Percentiles rank a stretch among this genome's conserved stretches.
phyloP scores from a whole-genome alignment of 768 basidiomycete species.

The Paxillus involutus region DNA sequence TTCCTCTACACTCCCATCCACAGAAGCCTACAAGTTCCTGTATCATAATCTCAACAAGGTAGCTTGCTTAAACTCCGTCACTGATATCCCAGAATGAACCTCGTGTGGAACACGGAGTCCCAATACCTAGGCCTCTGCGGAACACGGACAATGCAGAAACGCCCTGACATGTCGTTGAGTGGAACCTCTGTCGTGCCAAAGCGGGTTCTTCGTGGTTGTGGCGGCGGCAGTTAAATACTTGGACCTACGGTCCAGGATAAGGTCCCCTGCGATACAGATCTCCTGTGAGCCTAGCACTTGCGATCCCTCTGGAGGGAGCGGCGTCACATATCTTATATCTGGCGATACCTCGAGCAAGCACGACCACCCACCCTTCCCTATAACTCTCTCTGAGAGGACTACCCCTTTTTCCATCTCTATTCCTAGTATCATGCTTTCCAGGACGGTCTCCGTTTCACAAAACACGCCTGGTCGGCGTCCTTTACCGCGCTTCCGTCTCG shows the following conservation, averaged over 20 bases:
- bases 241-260: neutral
- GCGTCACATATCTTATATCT: constrained; percentile 7
- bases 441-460: neutral
- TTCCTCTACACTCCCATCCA: constrained; percentile 4
- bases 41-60: constrained; percentile 2
- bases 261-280: neutral
- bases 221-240: constrained; percentile 24
- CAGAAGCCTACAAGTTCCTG: constrained; percentile 1
- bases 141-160: constrained; percentile 21
- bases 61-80: neutral
- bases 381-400: neutral
- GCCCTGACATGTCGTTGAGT: constrained; percentile 7
- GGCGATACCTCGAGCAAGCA: neutral
- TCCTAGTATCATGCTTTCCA: constrained; percentile 13
- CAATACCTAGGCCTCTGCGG: constrained; percentile 14
- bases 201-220: neutral
- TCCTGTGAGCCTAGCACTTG: neutral
- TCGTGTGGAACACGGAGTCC: constrained; percentile 14
- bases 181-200: neutral
- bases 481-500: constrained; percentile 9
- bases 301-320: neutral
- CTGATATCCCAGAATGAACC: constrained; percentile 13
- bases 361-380: neutral
- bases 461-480: constrained; percentile 9
- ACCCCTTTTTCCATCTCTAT: neutral